phyloP scores from a whole-genome alignment of 2,329 filamentous ascomycete genomes.

The Beauveria australis region DNA sequence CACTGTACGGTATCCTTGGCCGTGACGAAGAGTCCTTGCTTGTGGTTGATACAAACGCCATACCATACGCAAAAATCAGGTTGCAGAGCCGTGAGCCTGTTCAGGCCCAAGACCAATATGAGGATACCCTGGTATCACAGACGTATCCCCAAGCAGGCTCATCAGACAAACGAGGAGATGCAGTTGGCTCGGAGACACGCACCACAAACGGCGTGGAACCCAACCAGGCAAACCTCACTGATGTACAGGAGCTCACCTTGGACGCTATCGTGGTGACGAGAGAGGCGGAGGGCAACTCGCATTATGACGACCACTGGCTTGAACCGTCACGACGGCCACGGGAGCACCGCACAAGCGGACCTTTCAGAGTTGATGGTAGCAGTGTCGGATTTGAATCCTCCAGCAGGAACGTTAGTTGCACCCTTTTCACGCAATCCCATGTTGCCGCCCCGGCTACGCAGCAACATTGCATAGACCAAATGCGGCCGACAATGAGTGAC shows the following conservation, averaged over 20 bases:
- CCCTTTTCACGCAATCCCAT: background rate
- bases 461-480: background rate
- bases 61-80: constrained; percentile 37
- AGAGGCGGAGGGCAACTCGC: background rate
- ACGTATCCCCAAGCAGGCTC: background rate
- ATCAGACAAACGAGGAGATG: background rate
- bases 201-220: background rate
- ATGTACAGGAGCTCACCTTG: background rate
- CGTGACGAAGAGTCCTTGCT: constrained; percentile 61
- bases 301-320: background rate
- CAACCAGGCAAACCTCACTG: background rate
- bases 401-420: background rate
- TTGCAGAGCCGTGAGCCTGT: background rate
- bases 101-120: background rate
- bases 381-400: background rate
- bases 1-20: constrained; percentile 61
- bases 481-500: background rate
- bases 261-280: background rate
- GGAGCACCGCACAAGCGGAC: background rate
- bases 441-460: background rate
- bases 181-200: background rate
- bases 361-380: background rate
- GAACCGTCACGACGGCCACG: constrained; percentile 2
- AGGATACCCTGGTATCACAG: background rate
- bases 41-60: constrained; percentile 52